Evolutionary conservation across 2,329 filamentous ascomycete genomes (phyloP), one percentile per base, ranked within the genome.

Genomic region (Claviceps fusiformis): DNA sequence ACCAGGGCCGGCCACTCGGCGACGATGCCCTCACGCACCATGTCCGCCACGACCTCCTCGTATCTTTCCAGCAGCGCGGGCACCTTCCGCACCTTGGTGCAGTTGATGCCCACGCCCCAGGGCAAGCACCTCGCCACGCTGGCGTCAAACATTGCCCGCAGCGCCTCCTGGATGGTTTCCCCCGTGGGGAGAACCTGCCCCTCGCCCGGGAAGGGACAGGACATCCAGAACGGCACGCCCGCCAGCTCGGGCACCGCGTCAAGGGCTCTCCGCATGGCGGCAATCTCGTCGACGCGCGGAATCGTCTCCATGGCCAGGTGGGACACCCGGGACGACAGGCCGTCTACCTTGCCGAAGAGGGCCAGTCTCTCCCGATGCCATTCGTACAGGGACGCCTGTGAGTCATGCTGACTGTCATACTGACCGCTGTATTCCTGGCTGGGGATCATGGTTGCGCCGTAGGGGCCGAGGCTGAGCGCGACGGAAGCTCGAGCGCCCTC

Each of bases 81-180:
- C 35, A 88, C 71, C 64, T 85, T 82, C 52, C 76, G 73, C 39
- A 87, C 75, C 65, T 84, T 86, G 43, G 77, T 86, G 65, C 83
- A 87, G 67, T 87, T 87, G 62, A 87, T 76, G 1, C 84, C 83
- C 29, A 87, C 73, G 0, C 78, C 83, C 77, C 78, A 83, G 0
- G 83, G 83, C 3, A 67, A 58, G 5, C 58, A 61, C 1, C 51
- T 15, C 0, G 63, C 62, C 5, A 64, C 27, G 1, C 55, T 52
- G 0, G 59, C 62, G 41, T 67, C 65, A 3, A 77, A 62, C 71
- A 75, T 73, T 6, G 68, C 65, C 13, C 62, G 58, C 17, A 72
- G 62, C 6, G 68, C 65, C 5, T 63, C 59, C 27, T 67, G 65
- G 2, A 68, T 68, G 3, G 63, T 65, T 58, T 69, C 77, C 2